phyloP scores from a whole-genome alignment of 176 grass and related monocot species.

The Phoenix dactylifera region DNA sequence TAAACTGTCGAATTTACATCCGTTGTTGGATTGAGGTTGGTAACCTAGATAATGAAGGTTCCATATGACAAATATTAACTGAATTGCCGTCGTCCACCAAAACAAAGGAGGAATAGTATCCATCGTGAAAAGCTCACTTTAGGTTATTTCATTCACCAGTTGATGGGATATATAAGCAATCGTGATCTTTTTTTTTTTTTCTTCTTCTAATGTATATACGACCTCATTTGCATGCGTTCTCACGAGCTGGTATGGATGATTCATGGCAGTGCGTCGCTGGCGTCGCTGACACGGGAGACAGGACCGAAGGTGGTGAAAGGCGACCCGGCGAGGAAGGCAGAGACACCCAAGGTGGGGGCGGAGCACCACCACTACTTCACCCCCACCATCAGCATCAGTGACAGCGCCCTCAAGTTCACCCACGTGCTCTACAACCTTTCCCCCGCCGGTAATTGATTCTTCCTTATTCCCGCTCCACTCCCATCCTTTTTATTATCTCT shows the following conservation, averaged over 20 bases:
- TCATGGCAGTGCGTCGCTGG: conserved; percentile 70
- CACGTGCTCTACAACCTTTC: conserved; percentile 98
- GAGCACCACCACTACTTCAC: conserved; percentile 50
- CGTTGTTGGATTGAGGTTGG: too few species aligned
- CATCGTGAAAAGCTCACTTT: too few species aligned
- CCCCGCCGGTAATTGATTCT: conserved; percentile 45
- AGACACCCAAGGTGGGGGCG: conserved; percentile 21
- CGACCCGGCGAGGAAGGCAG: conserved; percentile 71
- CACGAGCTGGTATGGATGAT: background rate
- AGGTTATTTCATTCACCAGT: too few species aligned
- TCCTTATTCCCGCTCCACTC: background rate
- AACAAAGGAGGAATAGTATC: too few species aligned
- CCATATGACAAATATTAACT: too few species aligned
- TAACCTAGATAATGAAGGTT: too few species aligned
- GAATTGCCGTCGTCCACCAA: too few species aligned
- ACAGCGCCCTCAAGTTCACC: conserved; percentile 99
- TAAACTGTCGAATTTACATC: too few species aligned
- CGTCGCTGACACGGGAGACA: conserved; percentile 84
- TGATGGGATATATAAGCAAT: too few species aligned
- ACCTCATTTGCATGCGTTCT: too few species aligned
- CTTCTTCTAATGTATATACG: too few species aligned
- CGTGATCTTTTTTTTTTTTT: too few species aligned
- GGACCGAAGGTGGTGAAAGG: conserved; percentile 79
- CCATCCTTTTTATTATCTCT: background rate
- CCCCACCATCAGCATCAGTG: conserved; percentile 79